Percentiles rank a stretch among this genome's conserved stretches.
Conservation (phyloP, 2,329 filamentous ascomycete genomes). For the Ilyonectria sp. region DNA sequence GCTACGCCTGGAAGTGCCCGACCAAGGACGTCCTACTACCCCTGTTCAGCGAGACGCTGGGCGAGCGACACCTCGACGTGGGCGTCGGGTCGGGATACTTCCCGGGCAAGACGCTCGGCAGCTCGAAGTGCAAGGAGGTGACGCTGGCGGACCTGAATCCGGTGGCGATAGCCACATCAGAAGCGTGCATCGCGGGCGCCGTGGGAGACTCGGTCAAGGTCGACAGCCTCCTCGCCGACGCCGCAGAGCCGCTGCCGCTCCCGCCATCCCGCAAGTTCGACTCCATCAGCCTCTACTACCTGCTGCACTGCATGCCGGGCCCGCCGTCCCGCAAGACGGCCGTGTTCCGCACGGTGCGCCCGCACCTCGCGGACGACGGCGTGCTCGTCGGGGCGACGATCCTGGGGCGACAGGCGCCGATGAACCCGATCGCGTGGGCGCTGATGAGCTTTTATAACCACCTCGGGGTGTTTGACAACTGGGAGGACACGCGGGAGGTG, state of each 20-base stretch:
- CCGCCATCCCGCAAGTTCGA: constrained; percentile 49
- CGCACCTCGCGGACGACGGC: constrained; percentile 37
- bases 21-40: constrained; percentile 50
- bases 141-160: constrained; percentile 56
- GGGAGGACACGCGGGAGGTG: constrained; percentile 52
- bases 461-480: constrained; percentile 57
- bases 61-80: constrained; percentile 56
- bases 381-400: constrained; percentile 48
- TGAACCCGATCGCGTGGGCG: constrained; percentile 33
- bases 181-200: constrained; percentile 41
- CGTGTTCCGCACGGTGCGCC: constrained; percentile 34
- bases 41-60: constrained; percentile 54
- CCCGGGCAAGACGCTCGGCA: constrained; percentile 48
- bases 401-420: constrained; percentile 31
- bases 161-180: constrained; percentile 51
- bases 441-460: constrained; percentile 54
- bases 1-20: constrained; percentile 55
- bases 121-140: constrained; percentile 44
- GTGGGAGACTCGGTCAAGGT: constrained; percentile 40
- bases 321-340: constrained; percentile 37
- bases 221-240: constrained; percentile 54
- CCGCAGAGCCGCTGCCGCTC: constrained; percentile 52
- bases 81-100: constrained; percentile 60
- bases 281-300: constrained; percentile 52
- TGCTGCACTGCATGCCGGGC: constrained; percentile 48